Base-by-base conservation (phyloP, 768 basidiomycete species). In the Goffeauzyma gilvescens region DNA sequence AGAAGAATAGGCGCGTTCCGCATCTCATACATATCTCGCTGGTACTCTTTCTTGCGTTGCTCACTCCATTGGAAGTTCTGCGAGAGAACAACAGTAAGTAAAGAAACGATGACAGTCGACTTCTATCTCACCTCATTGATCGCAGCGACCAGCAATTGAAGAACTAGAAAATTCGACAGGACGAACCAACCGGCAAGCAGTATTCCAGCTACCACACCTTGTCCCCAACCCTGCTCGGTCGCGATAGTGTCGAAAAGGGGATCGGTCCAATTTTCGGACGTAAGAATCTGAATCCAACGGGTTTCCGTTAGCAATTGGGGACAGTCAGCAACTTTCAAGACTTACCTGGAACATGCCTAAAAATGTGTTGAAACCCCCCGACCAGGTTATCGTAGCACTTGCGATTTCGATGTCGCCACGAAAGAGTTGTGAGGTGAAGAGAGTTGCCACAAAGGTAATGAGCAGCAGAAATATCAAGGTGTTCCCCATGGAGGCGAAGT, bases 81-180 rank as follows among this genome's bases (percentile, higher is more conserved):
- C 36, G 38, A 43, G 39, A 51, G 21, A n/a, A 54, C 7, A 7
- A 17, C n/a, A n/a, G n/a, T n/a, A n/a, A n/a, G n/a, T n/a, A n/a
- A n/a, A n/a, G n/a, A n/a, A n/a, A n/a, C n/a, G n/a, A n/a, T n/a
- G n/a, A n/a, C n/a, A n/a, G n/a, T n/a, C n/a, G n/a, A n/a, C n/a
- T n/a, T n/a, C 27, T 17, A 15, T 24, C 50, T n/a, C 21, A 64
- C 64, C 55, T 89, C 86, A 55, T 87, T 83, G 69, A 93, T 86
- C 33, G 90, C 86, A 25, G 90, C 90, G 55, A 96, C 83, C 67
- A 95, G 93, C 78, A 95, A 80, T 58, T 90, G 86, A 37, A 90
- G 26, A 34, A 38, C 21, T 12, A 39, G 50, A 87, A 85, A 89
- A 59, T 86, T 87, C 1, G 83, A 76, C 49, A 96, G 89, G 42